A percentile compares a stretch with the other conserved stretches of the same genome.
phyloP scores from a whole-genome alignment of 805 yeast genomes.

The Torulaspora delbrueckii region DNA sequence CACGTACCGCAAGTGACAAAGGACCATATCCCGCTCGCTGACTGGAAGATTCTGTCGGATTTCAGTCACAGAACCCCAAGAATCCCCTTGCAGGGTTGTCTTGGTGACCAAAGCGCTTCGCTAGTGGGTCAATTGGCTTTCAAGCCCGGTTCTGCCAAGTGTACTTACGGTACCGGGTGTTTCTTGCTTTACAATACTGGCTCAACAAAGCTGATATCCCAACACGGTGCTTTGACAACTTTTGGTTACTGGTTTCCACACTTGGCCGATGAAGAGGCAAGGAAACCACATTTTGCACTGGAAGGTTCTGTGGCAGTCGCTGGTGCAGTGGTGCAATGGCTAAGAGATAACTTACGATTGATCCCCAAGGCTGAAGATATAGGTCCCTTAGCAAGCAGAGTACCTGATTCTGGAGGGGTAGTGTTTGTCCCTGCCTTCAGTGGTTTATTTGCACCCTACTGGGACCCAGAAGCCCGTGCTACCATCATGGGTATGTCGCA shows the following conservation, averaged over 20 bases:
- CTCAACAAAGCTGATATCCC: slow-evolving; percentile 57
- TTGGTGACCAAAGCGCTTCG: slow-evolving; percentile 94
- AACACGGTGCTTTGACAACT: slow-evolving; percentile 83
- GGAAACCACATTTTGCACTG: slow-evolving; percentile 74
- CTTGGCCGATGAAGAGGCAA: slow-evolving; percentile 41
- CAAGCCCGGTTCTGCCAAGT: slow-evolving; percentile 78
- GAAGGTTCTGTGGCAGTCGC: slow-evolving; percentile 98
- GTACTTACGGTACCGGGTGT: slow-evolving; percentile 96
- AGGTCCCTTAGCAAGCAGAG: slow-evolving; percentile 84
- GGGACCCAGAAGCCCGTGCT: slow-evolving; percentile 92
- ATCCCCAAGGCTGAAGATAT: slow-evolving; percentile 79
- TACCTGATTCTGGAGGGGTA: slow-evolving; percentile 80
- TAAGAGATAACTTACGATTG: slow-evolving; percentile 81
- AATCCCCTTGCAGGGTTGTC: slow-evolving; percentile 79
- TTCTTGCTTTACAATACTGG: slow-evolving; percentile 89
- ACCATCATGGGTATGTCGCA: slow-evolving; percentile 91
- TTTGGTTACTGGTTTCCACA: slow-evolving; percentile 86
- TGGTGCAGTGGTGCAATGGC: slow-evolving; percentile 91
- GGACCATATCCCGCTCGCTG: slow-evolving; percentile 47
- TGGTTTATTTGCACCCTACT: slow-evolving; percentile 92
- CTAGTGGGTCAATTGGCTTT: slow-evolving; percentile 89
- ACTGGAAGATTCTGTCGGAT: slow-evolving; percentile 50
- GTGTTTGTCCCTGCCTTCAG: slow-evolving; percentile 93
- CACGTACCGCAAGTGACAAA: slow-evolving; percentile 46
- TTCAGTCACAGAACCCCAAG: slow-evolving; percentile 47